phyloP scores from a whole-genome alignment of 371 early-diverging fungal species.

The Mortierella sp. region DNA sequence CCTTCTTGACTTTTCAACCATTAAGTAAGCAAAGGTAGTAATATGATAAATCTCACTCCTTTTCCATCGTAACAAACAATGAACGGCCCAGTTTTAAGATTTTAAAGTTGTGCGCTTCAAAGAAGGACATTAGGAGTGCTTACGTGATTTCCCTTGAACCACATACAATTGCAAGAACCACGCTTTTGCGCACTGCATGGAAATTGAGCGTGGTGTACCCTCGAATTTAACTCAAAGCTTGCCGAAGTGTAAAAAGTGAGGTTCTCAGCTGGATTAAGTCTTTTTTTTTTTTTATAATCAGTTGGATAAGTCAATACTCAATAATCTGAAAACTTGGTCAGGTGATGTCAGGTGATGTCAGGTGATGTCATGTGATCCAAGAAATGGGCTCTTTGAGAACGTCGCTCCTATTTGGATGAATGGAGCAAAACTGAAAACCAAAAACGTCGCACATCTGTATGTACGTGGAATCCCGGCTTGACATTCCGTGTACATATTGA shows the following conservation, averaged over 20 bases:
- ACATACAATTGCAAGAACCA: not conserved
- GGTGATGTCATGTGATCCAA: too few species aligned
- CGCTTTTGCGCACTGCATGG: too few species aligned
- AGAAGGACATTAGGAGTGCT: not conserved
- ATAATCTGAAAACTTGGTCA: too few species aligned
- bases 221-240: too few species aligned
- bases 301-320: too few species aligned
- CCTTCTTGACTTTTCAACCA: not conserved
- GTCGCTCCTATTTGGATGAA: slow-evolving; percentile 1
- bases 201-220: too few species aligned
- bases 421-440: slow-evolving; percentile 14
- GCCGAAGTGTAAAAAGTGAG: too few species aligned
- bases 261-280: too few species aligned
- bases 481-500: slow-evolving; percentile 12
- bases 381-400: not conserved
- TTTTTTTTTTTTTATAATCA: too few species aligned
- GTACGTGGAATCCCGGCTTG: not conserved
- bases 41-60: not conserved
- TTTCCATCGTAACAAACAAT: slow-evolving; percentile 2
- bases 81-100: not conserved
- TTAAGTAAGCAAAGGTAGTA: not conserved
- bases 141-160: not conserved
- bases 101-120: slow-evolving; percentile 3
- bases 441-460: not conserved
- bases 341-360: too few species aligned